Evolutionary conservation across 2,329 filamentous ascomycete species (phyloP).

Genomic region (Beauveria sp.): DNA sequence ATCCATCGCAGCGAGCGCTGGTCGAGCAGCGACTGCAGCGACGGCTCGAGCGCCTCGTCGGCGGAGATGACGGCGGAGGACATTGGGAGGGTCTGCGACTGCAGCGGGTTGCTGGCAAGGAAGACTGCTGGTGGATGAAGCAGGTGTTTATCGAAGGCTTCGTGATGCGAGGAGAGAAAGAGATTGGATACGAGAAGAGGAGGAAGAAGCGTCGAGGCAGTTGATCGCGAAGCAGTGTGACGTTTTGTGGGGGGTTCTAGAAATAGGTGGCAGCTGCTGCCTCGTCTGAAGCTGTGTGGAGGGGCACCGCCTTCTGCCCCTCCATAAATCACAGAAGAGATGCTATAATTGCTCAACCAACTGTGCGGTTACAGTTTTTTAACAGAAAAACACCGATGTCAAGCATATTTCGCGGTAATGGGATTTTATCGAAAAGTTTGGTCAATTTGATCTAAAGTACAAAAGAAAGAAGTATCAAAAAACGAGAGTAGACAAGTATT

Average conservation of each 20-base stretch:
- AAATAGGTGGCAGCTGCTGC: neutral
- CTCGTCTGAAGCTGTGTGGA: neutral
- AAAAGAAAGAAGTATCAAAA: no score
- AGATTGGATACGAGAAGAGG: neutral
- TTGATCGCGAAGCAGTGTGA: neutral
- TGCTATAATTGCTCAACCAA: no score
- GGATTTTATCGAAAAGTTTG: no score
- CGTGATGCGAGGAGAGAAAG: neutral
- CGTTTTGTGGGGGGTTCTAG: neutral
- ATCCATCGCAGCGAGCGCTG: conserved; percentile 97
- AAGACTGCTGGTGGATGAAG: neutral
- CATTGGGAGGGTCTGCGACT: conserved; percentile 20
- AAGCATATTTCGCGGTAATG: no score
- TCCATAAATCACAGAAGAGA: conserved; percentile 13
- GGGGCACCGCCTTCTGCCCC: neutral
- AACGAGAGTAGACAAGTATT: no score
- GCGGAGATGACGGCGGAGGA: conserved; percentile 32
- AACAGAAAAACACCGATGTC: no score
- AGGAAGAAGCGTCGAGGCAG: neutral
- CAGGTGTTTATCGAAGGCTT: neutral
- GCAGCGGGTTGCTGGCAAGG: neutral
- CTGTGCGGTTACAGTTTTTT: no score
- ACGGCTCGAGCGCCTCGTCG: conserved; percentile 80
- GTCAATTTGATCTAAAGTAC: no score
- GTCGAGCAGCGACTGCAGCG: conserved; percentile 88